A percentile compares a stretch with the other conserved stretches of the same genome.
These are phyloP conservation scores for Sphenostylis stenocarpa DNA, from an alignment of 306 rosid species.

Conservation along the genomic window DNA sequence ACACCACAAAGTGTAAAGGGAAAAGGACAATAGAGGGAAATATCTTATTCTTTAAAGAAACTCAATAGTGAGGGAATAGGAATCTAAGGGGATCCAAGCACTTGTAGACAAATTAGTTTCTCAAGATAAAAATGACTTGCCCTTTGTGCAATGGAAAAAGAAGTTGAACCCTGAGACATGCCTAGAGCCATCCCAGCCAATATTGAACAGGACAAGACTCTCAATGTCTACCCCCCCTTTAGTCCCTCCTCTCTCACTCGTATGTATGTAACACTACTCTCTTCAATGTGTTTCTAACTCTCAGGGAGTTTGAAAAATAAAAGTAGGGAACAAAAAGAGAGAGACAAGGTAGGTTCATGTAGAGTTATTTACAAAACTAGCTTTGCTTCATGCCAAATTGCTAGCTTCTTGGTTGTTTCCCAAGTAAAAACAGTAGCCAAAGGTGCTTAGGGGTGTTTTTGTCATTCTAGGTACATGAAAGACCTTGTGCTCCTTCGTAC, in stretches of 20 bases:
- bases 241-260: background rate
- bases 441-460: background rate
- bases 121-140: conserved; percentile 42
- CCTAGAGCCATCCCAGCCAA: conserved; percentile 42
- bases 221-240: conserved; percentile 19
- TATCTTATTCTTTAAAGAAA: conserved; percentile 32
- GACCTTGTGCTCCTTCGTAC: background rate
- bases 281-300: conserved; percentile 29
- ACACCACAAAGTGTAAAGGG: conserved; percentile 32
- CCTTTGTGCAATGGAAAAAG: conserved; percentile 44
- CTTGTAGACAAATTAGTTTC: conserved; percentile 51
- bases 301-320: background rate
- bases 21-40: conserved; percentile 42
- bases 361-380: conserved; percentile 19
- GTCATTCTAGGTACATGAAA: background rate
- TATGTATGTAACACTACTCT: background rate
- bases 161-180: conserved; percentile 32
- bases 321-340: background rate
- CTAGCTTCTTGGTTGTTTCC: conserved; percentile 33
- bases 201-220: conserved; percentile 22
- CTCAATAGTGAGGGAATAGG: conserved; percentile 45
- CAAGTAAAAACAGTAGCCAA: background rate
- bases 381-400: conserved; percentile 40
- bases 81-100: conserved; percentile 58
- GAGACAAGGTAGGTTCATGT: conserved; percentile 21